A percentile compares a stretch with the other conserved stretches of the same genome.
Evolutionary conservation across 2,329 filamentous ascomycete genomes (phyloP).

Genomic region (Domatiomyces globalis): DNA sequence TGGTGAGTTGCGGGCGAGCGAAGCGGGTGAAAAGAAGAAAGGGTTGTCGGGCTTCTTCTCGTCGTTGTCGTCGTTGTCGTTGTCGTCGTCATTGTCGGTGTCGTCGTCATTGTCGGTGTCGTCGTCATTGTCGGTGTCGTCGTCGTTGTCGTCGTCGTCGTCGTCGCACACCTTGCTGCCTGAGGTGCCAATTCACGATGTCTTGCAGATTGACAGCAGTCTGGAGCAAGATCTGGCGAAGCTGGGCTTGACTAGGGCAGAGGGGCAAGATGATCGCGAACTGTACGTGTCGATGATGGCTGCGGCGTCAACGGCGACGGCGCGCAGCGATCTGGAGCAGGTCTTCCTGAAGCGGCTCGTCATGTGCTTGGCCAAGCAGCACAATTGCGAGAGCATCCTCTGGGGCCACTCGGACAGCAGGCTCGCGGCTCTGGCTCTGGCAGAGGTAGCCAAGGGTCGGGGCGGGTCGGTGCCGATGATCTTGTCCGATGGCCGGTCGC

Average conservation of each 20-base stretch:
- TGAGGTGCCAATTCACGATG: conserved; percentile 48
- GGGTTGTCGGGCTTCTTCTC: conserved; percentile 42
- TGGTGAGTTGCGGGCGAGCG: neutral
- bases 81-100: conserved; percentile 24
- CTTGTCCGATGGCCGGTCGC: conserved; percentile 57
- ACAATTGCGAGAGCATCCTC: conserved; percentile 55
- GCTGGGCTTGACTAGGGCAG: conserved; percentile 7
- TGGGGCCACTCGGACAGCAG: conserved; percentile 78
- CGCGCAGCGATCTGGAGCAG: conserved; percentile 56
- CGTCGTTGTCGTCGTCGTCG: no score
- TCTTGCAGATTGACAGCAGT: conserved; percentile 33
- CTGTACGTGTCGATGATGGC: conserved; percentile 43
- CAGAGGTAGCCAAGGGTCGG: conserved; percentile 80
- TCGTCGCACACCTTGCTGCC: conserved; percentile 44
- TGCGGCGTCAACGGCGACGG: conserved; percentile 57
- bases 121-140: neutral
- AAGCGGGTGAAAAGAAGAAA: conserved; percentile 29
- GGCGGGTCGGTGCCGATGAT: conserved; percentile 73
- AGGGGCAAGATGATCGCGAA: conserved; percentile 24
- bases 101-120: neutral
- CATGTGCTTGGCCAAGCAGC: conserved; percentile 45
- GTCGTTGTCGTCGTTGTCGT: conserved; percentile 11
- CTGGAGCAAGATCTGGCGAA: conserved; percentile 9
- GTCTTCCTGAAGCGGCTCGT: conserved; percentile 61
- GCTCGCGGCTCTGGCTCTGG: conserved; percentile 70